A percentile compares a stretch with the other conserved stretches of the same genome.
These are phyloP conservation scores for Boletus vinaceobasis DNA, from an alignment of 768 basidiomycete genomes.

Conservation along the genomic window DNA sequence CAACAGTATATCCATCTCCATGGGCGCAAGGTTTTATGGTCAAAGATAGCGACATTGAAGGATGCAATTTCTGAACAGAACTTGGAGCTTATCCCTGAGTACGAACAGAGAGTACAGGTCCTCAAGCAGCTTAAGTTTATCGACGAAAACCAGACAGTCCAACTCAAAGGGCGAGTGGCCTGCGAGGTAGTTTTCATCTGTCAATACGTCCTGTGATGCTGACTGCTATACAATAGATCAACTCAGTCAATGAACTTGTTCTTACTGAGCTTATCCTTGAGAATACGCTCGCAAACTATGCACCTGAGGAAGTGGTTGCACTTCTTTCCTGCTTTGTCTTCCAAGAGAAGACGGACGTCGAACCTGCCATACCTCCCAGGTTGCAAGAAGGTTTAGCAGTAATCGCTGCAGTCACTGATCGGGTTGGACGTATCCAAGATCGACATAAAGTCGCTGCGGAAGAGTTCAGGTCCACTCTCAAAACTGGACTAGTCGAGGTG, in stretches of 20 bases:
- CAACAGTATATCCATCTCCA: slow-evolving; percentile 75
- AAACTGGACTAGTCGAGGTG: slow-evolving; percentile 91
- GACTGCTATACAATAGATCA: slow-evolving; percentile 60
- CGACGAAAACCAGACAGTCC: slow-evolving; percentile 92
- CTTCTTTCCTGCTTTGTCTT: slow-evolving; percentile 96
- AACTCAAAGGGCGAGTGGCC: slow-evolving; percentile 94
- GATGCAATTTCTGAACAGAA: slow-evolving; percentile 94
- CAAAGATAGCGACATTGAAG: slow-evolving; percentile 74
- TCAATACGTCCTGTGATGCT: neutral
- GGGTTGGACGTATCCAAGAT: slow-evolving; percentile 79
- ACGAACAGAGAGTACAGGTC: slow-evolving; percentile 90
- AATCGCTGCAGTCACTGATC: slow-evolving; percentile 74
- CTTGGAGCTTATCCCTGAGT: slow-evolving; percentile 93
- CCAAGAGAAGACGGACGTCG: slow-evolving; percentile 94
- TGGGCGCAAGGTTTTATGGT: slow-evolving; percentile 66
- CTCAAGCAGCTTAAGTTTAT: slow-evolving; percentile 91
- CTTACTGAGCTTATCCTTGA: slow-evolving; percentile 96
- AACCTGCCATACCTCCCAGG: slow-evolving; percentile 76
- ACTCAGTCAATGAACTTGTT: slow-evolving; percentile 95
- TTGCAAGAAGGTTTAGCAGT: slow-evolving; percentile 77
- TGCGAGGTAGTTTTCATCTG: slow-evolving; percentile 68
- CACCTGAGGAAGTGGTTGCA: slow-evolving; percentile 95
- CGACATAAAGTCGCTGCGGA: slow-evolving; percentile 72
- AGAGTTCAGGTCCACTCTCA: slow-evolving; percentile 75
- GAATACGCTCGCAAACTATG: slow-evolving; percentile 86